phyloP scores from a whole-genome alignment of 2,329 filamentous ascomycete genomes.

The Aspergillus sp. region DNA sequence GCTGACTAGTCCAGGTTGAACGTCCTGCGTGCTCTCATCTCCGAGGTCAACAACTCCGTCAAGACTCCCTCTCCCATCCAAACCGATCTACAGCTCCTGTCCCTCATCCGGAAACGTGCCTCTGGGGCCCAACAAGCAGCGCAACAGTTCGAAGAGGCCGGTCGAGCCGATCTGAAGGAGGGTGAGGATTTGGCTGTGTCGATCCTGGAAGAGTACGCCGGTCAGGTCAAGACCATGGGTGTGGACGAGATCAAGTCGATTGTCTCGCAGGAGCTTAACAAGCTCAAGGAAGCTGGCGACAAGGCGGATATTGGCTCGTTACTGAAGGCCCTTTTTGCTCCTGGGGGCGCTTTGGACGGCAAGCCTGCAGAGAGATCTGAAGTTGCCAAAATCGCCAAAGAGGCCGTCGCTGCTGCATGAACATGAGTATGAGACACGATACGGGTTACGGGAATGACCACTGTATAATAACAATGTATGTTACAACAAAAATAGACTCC shows the following conservation, averaged over 20 bases:
- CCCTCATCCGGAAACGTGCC: slow-evolving; percentile 40
- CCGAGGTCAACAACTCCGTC: slow-evolving; percentile 44
- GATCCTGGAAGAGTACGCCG: slow-evolving; percentile 41
- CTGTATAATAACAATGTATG: slow-evolving; percentile 8
- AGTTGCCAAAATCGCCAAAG: slow-evolving; percentile 35
- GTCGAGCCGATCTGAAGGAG: slow-evolving; percentile 39
- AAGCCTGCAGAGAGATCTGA: slow-evolving; percentile 38
- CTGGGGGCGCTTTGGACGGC: slow-evolving; percentile 37
- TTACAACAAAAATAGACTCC: background rate
- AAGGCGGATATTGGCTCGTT: slow-evolving; percentile 34
- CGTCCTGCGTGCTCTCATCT: slow-evolving; percentile 43
- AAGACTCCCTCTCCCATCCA: slow-evolving; percentile 41
- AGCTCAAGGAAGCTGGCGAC: slow-evolving; percentile 27
- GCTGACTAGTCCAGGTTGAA: slow-evolving; percentile 31
- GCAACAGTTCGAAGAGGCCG: slow-evolving; percentile 35
- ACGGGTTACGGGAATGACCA: background rate
- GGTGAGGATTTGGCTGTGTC: slow-evolving; percentile 39
- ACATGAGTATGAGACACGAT: background rate
- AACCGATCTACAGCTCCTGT: slow-evolving; percentile 42
- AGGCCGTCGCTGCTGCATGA: slow-evolving; percentile 23
- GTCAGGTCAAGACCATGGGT: slow-evolving; percentile 36
- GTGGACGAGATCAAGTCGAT: slow-evolving; percentile 34
- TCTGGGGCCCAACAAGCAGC: slow-evolving; percentile 32
- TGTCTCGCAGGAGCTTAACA: slow-evolving; percentile 29
- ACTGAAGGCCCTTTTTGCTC: slow-evolving; percentile 37